Conservation (phyloP, 176 grass and related monocot species). For the Oryza glumipatula region DNA sequence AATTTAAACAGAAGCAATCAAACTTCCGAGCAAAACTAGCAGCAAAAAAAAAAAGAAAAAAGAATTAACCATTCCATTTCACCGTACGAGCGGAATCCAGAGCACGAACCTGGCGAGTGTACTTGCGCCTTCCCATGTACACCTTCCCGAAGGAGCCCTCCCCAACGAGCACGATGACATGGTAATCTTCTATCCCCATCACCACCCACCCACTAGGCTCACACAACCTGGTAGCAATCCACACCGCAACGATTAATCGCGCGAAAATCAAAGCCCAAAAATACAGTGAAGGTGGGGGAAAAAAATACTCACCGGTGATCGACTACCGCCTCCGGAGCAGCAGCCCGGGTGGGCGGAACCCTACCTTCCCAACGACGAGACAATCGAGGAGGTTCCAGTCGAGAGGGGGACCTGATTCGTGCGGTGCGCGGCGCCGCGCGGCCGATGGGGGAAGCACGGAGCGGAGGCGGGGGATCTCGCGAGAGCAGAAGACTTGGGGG, state of each 20-base stretch:
- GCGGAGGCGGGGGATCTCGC: no score
- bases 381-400: background rate
- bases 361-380: background rate
- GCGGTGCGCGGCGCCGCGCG: no score
- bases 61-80: background rate
- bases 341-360: background rate
- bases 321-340: background rate
- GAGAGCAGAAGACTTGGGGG: background rate
- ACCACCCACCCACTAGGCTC: background rate
- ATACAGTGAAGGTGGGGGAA: no score
- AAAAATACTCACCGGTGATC: background rate
- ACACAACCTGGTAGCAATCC: constrained; percentile 16
- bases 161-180: constrained; percentile 81
- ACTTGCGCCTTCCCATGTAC: constrained; percentile 90
- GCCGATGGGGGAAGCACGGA: no score
- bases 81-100: constrained; percentile 17
- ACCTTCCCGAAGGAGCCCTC: constrained; percentile 96
- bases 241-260: background rate
- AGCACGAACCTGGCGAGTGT: constrained; percentile 69
- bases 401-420: background rate
- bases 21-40: background rate
- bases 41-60: background rate
- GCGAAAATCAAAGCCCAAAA: no score
- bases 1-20: constrained; percentile 6
- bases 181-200: constrained; percentile 90